Base-by-base conservation (phyloP, 2,329 filamentous ascomycete genomes). In the Canariomyces notabilis region DNA sequence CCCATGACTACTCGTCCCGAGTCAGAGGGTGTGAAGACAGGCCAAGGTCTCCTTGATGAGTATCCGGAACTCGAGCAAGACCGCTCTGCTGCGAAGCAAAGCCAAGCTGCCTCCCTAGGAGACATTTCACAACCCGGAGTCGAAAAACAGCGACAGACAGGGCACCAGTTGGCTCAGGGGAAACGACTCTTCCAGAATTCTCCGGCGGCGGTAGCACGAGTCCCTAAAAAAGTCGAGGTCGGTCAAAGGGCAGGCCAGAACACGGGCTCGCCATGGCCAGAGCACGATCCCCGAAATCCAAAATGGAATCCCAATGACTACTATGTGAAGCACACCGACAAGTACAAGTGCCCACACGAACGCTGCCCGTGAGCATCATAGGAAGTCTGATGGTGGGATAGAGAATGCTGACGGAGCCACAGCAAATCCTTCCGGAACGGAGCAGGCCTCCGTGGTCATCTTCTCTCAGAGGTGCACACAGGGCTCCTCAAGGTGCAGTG, bases 321-420 rank as follows among this genome's bases (percentile, higher is more conserved):
- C 64, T 71, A 59, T 45, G 64, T 73, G 33, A 42, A 61, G 0
- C 60, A 70, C 22, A 63, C 67, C 1, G 59, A 64, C 37, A 67
- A 64, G 39, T 85, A 71, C 63, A 66, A 62, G 44, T 85, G 81
- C 44, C 80, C 80, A 0, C 70, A 75, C 45, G 51, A 54, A 1
- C 54, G 60, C 3, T 84, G 81, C 71, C 63, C 65, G 71, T 77
- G 66, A 67, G 69, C 15, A 23, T n/a, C 16, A 19, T n/a, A n/a
- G n/a, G n/a, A n/a, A n/a, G n/a, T n/a, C 8, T 29, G 20, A 14
- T 16, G n/a, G 8, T 4, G 19, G 2, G 2, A 14, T 6, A 31
- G n/a, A 18, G 2, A 15, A 22, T 6, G 32, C 21, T 32, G 29
- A 40, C 29, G 38, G 14, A 16, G 2, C 20, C 9, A 18, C 44